Conservation (phyloP, 148 eudicot species). For the Spergularia marina region DNA sequence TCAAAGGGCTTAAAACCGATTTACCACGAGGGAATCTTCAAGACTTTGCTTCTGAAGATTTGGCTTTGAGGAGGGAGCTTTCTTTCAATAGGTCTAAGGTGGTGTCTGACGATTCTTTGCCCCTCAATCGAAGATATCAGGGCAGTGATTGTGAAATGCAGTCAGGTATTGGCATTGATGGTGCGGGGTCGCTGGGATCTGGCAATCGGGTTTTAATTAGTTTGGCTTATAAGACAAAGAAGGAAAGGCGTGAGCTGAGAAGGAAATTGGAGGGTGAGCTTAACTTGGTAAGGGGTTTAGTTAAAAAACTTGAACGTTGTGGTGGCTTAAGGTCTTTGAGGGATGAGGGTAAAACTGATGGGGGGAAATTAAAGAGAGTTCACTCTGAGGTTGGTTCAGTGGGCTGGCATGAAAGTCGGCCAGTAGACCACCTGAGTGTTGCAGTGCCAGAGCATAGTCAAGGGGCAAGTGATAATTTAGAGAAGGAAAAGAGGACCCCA, state of each 20-base stretch:
- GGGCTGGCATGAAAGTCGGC: constrained; percentile 41
- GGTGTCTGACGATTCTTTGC: constrained; percentile 38
- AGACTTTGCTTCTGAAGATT: constrained; percentile 28
- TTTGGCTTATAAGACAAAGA: constrained; percentile 62
- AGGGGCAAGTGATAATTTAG: constrained; percentile 43
- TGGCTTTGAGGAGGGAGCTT: constrained; percentile 24
- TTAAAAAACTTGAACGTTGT: constrained; percentile 61
- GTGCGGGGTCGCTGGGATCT: constrained; percentile 37
- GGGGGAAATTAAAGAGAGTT: constrained; percentile 42
- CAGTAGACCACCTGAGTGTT: constrained; percentile 48
- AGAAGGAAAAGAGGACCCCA: constrained; percentile 74
- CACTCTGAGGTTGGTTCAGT: constrained; percentile 46
- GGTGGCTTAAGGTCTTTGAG: constrained; percentile 25
- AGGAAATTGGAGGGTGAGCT: constrained; percentile 74
- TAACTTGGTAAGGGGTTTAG: constrained; percentile 52
- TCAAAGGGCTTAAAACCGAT: constrained; percentile 44
- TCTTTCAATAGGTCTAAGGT: constrained; percentile 32
- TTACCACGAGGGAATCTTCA: constrained; percentile 13
- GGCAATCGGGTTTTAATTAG: constrained; percentile 54
- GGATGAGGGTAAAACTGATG: constrained; percentile 35
- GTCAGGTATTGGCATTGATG: constrained; percentile 32
- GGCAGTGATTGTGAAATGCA: constrained; percentile 19
- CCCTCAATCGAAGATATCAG: constrained; percentile 29
- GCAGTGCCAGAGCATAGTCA: constrained; percentile 50
- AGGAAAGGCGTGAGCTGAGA: constrained; percentile 61